Conservation (phyloP, 2,329 filamentous ascomycete species). For the Penicillium sp. region DNA sequence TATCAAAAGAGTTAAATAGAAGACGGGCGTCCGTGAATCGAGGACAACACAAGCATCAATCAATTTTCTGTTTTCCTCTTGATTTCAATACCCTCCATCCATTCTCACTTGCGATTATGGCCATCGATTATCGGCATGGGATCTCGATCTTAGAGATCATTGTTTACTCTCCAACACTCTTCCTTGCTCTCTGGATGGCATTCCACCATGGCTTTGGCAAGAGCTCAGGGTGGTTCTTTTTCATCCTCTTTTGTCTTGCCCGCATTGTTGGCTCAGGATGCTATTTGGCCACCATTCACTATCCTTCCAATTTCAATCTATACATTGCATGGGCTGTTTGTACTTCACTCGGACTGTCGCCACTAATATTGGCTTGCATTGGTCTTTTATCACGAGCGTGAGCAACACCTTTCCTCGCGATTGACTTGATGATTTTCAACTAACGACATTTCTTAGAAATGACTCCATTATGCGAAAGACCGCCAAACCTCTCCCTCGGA, state of each 20-base stretch:
- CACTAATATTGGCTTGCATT: slow-evolving; percentile 17
- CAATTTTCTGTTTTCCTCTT: neutral
- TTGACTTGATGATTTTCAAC: neutral
- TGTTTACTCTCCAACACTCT: slow-evolving; percentile 23
- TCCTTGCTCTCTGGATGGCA: slow-evolving; percentile 22
- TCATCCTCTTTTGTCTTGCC: slow-evolving; percentile 34
- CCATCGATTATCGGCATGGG: slow-evolving; percentile 21
- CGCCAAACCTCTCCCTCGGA: neutral
- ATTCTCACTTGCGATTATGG: slow-evolving; percentile 9
- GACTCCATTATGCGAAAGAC: slow-evolving; percentile 10
- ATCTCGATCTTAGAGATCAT: slow-evolving; percentile 27
- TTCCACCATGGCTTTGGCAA: slow-evolving; percentile 29
- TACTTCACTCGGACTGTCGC: slow-evolving; percentile 22
- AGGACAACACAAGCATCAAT: neutral
- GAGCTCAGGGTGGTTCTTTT: slow-evolving; percentile 38
- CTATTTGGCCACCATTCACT: slow-evolving; percentile 27
- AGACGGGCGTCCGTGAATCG: neutral
- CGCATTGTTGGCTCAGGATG: slow-evolving; percentile 33
- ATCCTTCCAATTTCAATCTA: slow-evolving; percentile 23
- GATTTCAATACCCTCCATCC: neutral
- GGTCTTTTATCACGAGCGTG: slow-evolving; percentile 21
- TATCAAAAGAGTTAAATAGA: neutral
- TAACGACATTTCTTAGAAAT: neutral
- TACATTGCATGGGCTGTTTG: slow-evolving; percentile 31
- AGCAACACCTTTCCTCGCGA: slow-evolving; percentile 13